A percentile compares a stretch with the other conserved stretches of the same genome.
Evolutionary conservation across 2,329 filamentous ascomycete genomes (phyloP).

Genomic region (Aspergillus ibericus): DNA sequence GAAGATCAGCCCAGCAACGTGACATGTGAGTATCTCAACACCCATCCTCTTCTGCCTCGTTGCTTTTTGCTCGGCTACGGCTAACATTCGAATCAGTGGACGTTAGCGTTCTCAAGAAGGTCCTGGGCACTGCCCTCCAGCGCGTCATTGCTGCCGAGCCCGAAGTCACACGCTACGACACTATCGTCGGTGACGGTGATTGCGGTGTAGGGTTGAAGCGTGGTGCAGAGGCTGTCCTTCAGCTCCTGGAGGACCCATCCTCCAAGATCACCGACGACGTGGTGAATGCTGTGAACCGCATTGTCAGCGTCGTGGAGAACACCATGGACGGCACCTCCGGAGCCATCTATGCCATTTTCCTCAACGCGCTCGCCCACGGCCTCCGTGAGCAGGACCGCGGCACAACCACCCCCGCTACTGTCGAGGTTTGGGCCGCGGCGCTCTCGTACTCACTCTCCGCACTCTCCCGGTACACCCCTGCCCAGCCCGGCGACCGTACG

Average conservation of each 20-base stretch:
- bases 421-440: conserved; percentile 63
- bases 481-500: conserved; percentile 83
- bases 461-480: conserved; percentile 82
- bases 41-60: background rate
- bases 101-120: conserved; percentile 50
- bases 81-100: conserved; percentile 46
- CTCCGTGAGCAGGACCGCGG: conserved; percentile 55
- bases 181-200: conserved; percentile 85
- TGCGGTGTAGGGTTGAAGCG: conserved; percentile 84
- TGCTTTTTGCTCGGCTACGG: conserved; percentile 7
- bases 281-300: conserved; percentile 59
- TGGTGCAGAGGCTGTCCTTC: conserved; percentile 68
- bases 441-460: conserved; percentile 69
- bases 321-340: conserved; percentile 75
- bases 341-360: conserved; percentile 83
- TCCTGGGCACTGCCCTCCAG: conserved; percentile 57
- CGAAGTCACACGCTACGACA: conserved; percentile 68
- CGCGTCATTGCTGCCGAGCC: conserved; percentile 64
- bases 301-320: conserved; percentile 65
- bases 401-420: conserved; percentile 47
- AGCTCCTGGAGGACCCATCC: conserved; percentile 40
- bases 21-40: conserved; percentile 41
- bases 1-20: conserved; percentile 56
- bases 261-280: conserved; percentile 56
- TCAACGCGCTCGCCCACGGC: conserved; percentile 78